phyloP scores from a whole-genome alignment of 768 basidiomycete species.

The Clitopilus hobsonii region DNA sequence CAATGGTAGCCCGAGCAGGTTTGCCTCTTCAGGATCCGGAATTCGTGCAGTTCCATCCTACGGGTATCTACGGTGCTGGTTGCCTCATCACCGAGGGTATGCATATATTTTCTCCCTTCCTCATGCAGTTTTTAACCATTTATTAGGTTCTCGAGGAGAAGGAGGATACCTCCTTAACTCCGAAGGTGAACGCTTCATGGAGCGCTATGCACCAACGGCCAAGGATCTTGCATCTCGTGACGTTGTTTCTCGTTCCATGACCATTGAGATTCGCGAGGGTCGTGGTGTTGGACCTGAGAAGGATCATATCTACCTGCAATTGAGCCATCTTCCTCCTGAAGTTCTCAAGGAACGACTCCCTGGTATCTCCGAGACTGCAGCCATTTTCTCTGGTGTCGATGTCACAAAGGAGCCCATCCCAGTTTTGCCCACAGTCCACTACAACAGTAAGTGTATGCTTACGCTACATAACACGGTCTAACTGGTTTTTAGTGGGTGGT shows the following conservation, averaged over 20 bases:
- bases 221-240: constrained; percentile 99
- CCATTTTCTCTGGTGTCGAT: constrained; percentile 98
- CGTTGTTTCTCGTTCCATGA: constrained; percentile 99
- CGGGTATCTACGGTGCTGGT: constrained; percentile 98
- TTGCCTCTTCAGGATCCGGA: constrained; percentile 95
- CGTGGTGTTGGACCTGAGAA: constrained; percentile 98
- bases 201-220: constrained; percentile 98
- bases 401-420: constrained; percentile 99
- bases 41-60: constrained; percentile 99
- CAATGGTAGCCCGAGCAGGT: constrained; percentile 96
- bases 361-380: constrained; percentile 98
- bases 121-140: not conserved
- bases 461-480: constrained; percentile 3
- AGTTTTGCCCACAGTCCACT: constrained; percentile 96
- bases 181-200: constrained; percentile 99
- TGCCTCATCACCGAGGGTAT: constrained; percentile 97
- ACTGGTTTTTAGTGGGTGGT: constrained; percentile 76
- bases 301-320: constrained; percentile 95
- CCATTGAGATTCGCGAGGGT: constrained; percentile 96
- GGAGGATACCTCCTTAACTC: constrained; percentile 98
- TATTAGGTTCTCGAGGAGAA: constrained; percentile 91
- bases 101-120: constrained; percentile 7
- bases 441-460: constrained; percentile 73
- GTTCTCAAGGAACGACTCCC: constrained; percentile 95
- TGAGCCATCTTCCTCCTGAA: constrained; percentile 94